Conservation (phyloP, 306 rosid species). For the Malus asiatica region DNA sequence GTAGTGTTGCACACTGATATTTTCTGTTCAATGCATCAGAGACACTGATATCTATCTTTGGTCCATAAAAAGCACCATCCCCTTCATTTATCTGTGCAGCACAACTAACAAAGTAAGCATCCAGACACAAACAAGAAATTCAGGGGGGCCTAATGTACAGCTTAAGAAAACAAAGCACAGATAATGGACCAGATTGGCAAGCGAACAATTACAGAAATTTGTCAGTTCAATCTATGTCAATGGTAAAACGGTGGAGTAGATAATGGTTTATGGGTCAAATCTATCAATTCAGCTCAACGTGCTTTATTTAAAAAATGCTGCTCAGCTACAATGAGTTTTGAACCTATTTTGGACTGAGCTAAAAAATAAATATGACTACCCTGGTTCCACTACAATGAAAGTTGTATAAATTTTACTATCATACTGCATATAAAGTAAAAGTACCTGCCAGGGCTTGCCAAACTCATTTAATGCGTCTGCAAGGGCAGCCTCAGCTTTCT, state of each 20-base stretch:
- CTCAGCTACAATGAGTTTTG: background rate
- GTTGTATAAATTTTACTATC: background rate
- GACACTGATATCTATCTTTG: constrained; percentile 87
- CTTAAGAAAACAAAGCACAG: background rate
- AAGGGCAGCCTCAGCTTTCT: constrained; percentile 83
- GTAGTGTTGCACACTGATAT: constrained; percentile 92
- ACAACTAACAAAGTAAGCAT: constrained; percentile 21
- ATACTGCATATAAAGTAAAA: background rate
- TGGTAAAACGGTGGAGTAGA: background rate
- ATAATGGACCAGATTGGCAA: background rate
- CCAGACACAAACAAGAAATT: constrained; percentile 3
- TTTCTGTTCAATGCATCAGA: constrained; percentile 87
- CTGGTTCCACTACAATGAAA: background rate
- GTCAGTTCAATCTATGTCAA: background rate
- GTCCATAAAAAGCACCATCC: constrained; percentile 94
- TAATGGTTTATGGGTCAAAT: background rate
- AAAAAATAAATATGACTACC: background rate
- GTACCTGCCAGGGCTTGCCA: constrained; percentile 91
- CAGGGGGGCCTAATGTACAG: background rate
- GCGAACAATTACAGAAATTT: background rate
- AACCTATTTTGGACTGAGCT: background rate
- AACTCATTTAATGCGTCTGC: constrained; percentile 74
- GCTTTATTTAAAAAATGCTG: background rate
- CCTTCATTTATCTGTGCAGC: constrained; percentile 70
- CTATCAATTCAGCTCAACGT: background rate